These are phyloP conservation scores for Torulaspora franciscae DNA, from an alignment of 805 yeast genomes.

Conservation along the genomic window DNA sequence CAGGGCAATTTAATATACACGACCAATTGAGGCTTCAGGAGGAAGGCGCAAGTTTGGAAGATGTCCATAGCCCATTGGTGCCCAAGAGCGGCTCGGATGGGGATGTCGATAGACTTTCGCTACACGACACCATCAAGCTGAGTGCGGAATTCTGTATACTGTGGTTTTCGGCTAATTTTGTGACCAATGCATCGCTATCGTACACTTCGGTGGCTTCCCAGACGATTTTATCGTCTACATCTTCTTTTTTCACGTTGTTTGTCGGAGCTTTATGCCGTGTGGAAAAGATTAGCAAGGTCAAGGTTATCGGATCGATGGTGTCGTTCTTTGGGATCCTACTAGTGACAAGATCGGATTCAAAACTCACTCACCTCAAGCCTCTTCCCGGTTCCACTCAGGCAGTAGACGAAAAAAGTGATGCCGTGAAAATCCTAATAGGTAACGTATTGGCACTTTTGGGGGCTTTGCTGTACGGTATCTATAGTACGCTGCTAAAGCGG, in stretches of 20 bases:
- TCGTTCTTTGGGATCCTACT: slow-evolving; percentile 76
- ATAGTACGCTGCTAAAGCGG: slow-evolving; percentile 76
- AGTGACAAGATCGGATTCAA: slow-evolving; percentile 65
- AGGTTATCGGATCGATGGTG: slow-evolving; percentile 62
- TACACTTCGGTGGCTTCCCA: slow-evolving; percentile 93
- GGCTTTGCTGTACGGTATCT: slow-evolving; percentile 86
- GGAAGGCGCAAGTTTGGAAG: slow-evolving; percentile 21
- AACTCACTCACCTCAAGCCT: slow-evolving; percentile 12
- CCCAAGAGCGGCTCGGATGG: slow-evolving; percentile 14
- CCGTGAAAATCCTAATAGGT: slow-evolving; percentile 49
- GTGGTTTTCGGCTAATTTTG: slow-evolving; percentile 88
- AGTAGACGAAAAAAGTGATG: slow-evolving; percentile 21
- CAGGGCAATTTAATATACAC: slow-evolving; percentile 30
- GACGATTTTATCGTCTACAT: slow-evolving; percentile 86
- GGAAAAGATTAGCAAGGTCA: slow-evolving; percentile 61
- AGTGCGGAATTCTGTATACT: slow-evolving; percentile 78
- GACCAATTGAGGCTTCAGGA: slow-evolving; percentile 32
- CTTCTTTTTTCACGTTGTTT: slow-evolving; percentile 85
- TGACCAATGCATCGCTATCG: slow-evolving; percentile 79
- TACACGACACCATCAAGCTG: slow-evolving; percentile 63
- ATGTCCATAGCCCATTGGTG: slow-evolving; percentile 13
- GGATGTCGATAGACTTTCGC: slow-evolving; percentile 21
- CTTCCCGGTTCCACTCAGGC: slow-evolving; percentile 14
- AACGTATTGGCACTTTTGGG: slow-evolving; percentile 76
- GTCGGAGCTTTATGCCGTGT: slow-evolving; percentile 70